These are phyloP conservation scores for Ogataea paraovalis DNA, from an alignment of 805 yeast genomes.

Conservation along the genomic window DNA sequence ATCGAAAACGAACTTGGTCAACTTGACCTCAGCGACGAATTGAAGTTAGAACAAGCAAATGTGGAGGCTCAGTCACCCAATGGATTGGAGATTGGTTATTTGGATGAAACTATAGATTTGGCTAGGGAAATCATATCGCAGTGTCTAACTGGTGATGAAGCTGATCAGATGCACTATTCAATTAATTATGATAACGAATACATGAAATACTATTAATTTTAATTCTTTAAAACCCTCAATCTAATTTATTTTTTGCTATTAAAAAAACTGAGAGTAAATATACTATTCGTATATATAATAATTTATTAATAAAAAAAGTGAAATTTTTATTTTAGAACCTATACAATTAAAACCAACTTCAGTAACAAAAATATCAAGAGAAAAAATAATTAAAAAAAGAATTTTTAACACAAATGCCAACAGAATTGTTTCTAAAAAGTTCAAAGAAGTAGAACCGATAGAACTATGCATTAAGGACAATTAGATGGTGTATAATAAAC, in stretches of 20 bases:
- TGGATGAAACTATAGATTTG: constrained; percentile 58
- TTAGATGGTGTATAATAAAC: not conserved
- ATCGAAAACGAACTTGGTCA: constrained; percentile 14
- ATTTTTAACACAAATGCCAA: not conserved
- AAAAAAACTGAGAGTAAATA: too few relatives aligned
- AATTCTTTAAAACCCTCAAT: too few relatives aligned
- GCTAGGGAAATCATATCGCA: constrained; percentile 68
- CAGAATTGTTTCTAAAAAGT: not conserved
- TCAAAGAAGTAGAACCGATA: not conserved
- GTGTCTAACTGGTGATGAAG: constrained; percentile 71
- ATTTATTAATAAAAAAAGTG: not conserved
- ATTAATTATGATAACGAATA: constrained; percentile 43
- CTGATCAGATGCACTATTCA: constrained; percentile 66
- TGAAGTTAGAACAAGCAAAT: constrained; percentile 28
- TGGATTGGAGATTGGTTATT: constrained; percentile 61
- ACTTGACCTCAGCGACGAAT: constrained; percentile 20
- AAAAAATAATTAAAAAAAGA: not conserved
- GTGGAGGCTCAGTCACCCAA: constrained; percentile 37
- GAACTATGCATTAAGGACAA: not conserved
- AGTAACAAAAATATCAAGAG: not conserved
- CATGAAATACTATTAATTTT: not conserved
- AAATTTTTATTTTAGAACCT: not conserved
- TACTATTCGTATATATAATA: constrained; percentile 8
- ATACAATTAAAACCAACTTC: not conserved
- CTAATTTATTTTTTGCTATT: too few relatives aligned